Conservation (phyloP, 345 rosid genomes). For the Noccaea caerulescens region DNA sequence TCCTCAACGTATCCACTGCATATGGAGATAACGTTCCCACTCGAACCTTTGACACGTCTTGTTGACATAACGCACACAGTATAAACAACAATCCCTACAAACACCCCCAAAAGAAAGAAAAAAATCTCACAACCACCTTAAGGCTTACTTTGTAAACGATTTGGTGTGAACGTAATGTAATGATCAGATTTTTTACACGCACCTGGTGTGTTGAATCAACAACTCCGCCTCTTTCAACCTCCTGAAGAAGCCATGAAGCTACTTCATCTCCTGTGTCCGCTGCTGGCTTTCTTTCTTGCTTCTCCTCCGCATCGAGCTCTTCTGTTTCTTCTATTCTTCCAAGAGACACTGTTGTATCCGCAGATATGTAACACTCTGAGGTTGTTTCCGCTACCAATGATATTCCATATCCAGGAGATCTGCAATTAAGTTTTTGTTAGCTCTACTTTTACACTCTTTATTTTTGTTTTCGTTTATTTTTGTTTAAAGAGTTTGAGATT, state of each 20-base stretch:
- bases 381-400: slow-evolving; percentile 91
- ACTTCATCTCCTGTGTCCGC: slow-evolving; percentile 78
- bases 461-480: neutral
- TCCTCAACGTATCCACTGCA: slow-evolving; percentile 80
- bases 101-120: neutral
- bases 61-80: slow-evolving; percentile 74
- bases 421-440: slow-evolving; percentile 41
- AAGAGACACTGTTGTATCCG: slow-evolving; percentile 70
- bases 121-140: neutral
- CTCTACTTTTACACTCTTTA: neutral
- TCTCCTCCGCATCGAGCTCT: slow-evolving; percentile 65
- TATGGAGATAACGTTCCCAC: slow-evolving; percentile 80
- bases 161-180: neutral
- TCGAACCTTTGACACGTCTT: slow-evolving; percentile 81
- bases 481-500: neutral
- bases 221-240: slow-evolving; percentile 93
- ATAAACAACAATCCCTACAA: slow-evolving; percentile 72
- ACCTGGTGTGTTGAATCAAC: slow-evolving; percentile 97
- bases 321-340: slow-evolving; percentile 50
- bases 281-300: slow-evolving; percentile 62
- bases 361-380: slow-evolving; percentile 81
- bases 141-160: neutral
- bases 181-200: slow-evolving; percentile 1
- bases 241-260: slow-evolving; percentile 84
- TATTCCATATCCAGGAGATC: slow-evolving; percentile 94